A percentile compares a stretch with the other conserved stretches of the same genome.
Evolutionary conservation across 805 yeast genomes (phyloP).

Genomic region (Clavispora vitiphila): DNA sequence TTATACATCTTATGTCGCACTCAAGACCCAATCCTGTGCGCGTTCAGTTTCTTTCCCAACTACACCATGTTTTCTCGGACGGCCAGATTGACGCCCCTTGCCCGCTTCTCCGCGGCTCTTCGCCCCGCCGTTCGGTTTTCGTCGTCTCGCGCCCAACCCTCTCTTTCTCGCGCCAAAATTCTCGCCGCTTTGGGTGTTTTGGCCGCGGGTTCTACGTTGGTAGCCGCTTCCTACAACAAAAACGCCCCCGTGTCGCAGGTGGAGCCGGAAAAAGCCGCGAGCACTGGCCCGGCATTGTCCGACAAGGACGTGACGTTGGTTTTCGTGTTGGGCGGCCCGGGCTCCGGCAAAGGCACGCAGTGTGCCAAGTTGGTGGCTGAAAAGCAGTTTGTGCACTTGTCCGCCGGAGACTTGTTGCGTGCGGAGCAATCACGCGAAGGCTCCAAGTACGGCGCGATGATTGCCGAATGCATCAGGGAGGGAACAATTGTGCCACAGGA

Average conservation of each 20-base stretch:
- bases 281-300: conserved; percentile 42
- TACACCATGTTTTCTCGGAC: neutral
- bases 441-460: conserved; percentile 79
- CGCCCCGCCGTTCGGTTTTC: conserved; percentile 5
- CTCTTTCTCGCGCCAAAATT: conserved; percentile 19
- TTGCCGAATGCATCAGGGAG: conserved; percentile 76
- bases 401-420: conserved; percentile 95
- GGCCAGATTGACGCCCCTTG: neutral
- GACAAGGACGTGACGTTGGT: conserved; percentile 70
- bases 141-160: conserved; percentile 9
- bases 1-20: too few species aligned
- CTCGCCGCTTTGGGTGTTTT: conserved; percentile 36
- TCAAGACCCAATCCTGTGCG: too few species aligned
- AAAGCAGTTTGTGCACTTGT: conserved; percentile 77
- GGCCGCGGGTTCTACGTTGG: conserved; percentile 47
- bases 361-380: conserved; percentile 80
- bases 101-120: neutral
- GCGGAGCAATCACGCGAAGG: conserved; percentile 85
- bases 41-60: neutral
- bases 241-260: conserved; percentile 40
- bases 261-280: conserved; percentile 27
- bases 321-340: conserved; percentile 96
- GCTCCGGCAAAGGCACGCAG: conserved; percentile 97
- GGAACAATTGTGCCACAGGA: conserved; percentile 93
- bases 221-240: conserved; percentile 39